Base-by-base conservation (phyloP, 2,329 filamentous ascomycete genomes). In the Talaromyces albobiverticillius region DNA sequence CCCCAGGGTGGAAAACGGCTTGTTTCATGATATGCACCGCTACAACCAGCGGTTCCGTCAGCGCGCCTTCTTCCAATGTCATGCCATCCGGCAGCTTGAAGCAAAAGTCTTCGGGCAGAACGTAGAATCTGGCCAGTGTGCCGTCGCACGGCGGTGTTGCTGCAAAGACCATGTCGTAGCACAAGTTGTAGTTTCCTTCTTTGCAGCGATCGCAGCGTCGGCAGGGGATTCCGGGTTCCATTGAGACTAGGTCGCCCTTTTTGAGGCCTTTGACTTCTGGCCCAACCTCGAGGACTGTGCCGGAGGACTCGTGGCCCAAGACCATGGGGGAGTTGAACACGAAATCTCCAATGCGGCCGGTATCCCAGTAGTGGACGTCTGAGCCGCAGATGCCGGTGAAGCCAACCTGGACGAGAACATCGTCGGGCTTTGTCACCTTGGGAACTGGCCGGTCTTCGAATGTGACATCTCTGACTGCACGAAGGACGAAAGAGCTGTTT, bases 41-140 rank as follows among this genome's bases (percentile, higher is more conserved):
- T 1, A 82, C 79, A 0, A 79, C 74, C 0, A 81, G 65, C 0
- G 80, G 81, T 61, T 83, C 80, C 1, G 81, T 73, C 8, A 83
- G 63, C 0, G 79, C 80, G 1, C 76, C 80, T 23, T 82, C 76
- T 55, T 82, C 78, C 36, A 79, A 62, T 1, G 66, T 67, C 51
- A 83, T 69, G 45, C 75, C 65, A 0, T 67, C 64, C 0, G 78
- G 76, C 2, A 82, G 63, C 1, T 67, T 68, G 55, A 80, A 79
- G 56, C 74, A 75, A 56, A 71, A 82, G 60, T 80, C 78, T 0
- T 71, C 68, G 0, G 76, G 71, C 0, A 73, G 70, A 32, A 68
- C 69, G 62, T 77, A 82, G 62, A 77, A 82, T 57, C 76, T 79
- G 3, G 70, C 66, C 9, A 82, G 65, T 0, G 77, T 80, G 1